Evolutionary conservation across 345 rosid species (phyloP).

Genomic region (Arabidopsis suecica): DNA sequence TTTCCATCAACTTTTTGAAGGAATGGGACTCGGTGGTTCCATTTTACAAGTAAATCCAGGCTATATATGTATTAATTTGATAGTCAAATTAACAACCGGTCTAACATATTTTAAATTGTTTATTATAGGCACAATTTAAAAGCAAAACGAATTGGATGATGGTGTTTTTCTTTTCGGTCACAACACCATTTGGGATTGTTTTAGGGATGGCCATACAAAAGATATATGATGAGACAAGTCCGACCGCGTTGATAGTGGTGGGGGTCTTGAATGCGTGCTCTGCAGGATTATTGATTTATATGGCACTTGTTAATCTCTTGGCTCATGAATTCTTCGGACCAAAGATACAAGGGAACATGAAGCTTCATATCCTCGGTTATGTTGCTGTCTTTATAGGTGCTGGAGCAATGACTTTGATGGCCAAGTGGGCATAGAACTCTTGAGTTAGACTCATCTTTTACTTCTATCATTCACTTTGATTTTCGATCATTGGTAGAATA

Average conservation of each 20-base stretch:
- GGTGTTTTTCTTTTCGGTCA: constrained; percentile 48
- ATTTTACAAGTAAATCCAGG: constrained; percentile 20
- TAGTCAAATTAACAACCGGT: background rate
- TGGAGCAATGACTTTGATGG: constrained; percentile 49
- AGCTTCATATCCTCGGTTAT: constrained; percentile 36
- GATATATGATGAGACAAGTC: constrained; percentile 41
- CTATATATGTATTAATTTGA: background rate
- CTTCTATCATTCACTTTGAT: too few species aligned
- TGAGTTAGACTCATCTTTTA: too few species aligned
- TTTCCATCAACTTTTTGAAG: constrained; percentile 43
- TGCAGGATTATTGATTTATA: constrained; percentile 47
- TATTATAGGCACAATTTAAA: constrained; percentile 47
- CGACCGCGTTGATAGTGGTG: constrained; percentile 47
- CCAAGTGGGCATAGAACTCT: constrained; percentile 45
- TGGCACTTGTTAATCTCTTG: constrained; percentile 56
- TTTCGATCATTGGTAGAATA: too few species aligned
- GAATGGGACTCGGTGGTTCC: constrained; percentile 33
- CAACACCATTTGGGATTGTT: constrained; percentile 51
- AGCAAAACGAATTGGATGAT: constrained; percentile 4
- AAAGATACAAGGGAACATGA: constrained; percentile 41
- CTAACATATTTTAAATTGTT: background rate
- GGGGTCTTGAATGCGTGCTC: constrained; percentile 49
- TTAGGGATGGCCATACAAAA: constrained; percentile 47
- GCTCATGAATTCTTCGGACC: constrained; percentile 48
- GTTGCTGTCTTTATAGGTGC: constrained; percentile 44